phyloP scores from a whole-genome alignment of 768 basidiomycete genomes.

The Phallus indusiatus region DNA sequence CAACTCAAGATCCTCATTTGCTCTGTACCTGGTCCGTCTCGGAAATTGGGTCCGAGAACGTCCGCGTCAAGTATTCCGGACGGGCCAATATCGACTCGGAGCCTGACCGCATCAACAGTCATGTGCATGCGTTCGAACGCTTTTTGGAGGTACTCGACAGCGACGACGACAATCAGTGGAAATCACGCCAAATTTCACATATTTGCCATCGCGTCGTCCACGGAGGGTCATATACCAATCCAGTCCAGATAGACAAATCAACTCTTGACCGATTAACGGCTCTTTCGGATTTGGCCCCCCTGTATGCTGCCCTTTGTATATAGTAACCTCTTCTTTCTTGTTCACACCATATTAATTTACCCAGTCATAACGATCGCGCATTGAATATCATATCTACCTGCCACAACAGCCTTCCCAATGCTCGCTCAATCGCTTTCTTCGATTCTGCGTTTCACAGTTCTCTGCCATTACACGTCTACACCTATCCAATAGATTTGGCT shows the following conservation, averaged over 20 bases:
- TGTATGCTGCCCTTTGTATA: slow-evolving; percentile 38
- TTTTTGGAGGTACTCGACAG: slow-evolving; percentile 41
- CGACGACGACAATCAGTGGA: slow-evolving; percentile 1
- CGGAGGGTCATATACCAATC: slow-evolving; percentile 68
- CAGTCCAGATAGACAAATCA: slow-evolving; percentile 57
- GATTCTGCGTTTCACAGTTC: slow-evolving; percentile 80
- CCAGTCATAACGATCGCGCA: slow-evolving; percentile 54
- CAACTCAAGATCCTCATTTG: slow-evolving; percentile 30
- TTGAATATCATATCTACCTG: slow-evolving; percentile 53
- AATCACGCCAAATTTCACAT: slow-evolving; percentile 35
- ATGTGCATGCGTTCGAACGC: slow-evolving; percentile 51
- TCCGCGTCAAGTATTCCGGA: slow-evolving; percentile 37
- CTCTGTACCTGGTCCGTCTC: slow-evolving; percentile 43
- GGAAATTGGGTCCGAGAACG: slow-evolving; percentile 43
- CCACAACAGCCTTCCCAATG: slow-evolving; percentile 49
- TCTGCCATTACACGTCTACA: slow-evolving; percentile 66
- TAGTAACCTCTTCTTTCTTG: not conserved
- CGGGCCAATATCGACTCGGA: slow-evolving; percentile 5
- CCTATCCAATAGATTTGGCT: slow-evolving; percentile 64
- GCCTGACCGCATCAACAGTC: slow-evolving; percentile 39
- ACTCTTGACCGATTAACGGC: slow-evolving; percentile 65
- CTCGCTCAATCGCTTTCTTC: slow-evolving; percentile 75
- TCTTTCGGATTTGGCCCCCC: slow-evolving; percentile 71
- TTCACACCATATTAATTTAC: slow-evolving; percentile 8
- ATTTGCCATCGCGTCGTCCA: slow-evolving; percentile 83